These are phyloP conservation scores for Entomortierella chlamydospora DNA, from an alignment of 192 early-diverging fungal species.

Conservation along the genomic window DNA sequence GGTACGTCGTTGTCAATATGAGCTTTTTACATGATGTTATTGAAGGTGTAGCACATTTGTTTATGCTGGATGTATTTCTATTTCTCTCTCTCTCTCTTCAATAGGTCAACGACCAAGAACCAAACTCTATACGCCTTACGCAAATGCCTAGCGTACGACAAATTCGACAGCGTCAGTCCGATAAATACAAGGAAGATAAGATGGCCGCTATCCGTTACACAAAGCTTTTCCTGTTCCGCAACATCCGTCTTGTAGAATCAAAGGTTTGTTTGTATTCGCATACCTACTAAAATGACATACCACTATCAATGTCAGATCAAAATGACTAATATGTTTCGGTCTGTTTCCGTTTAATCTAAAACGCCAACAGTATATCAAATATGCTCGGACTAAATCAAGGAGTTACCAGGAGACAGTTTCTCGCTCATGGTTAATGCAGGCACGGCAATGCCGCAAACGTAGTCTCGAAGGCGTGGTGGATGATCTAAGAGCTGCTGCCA, in stretches of 20 bases:
- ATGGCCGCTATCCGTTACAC: slow-evolving; percentile 43
- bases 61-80: neutral
- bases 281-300: no score
- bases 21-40: no score
- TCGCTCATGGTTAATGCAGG: slow-evolving; percentile 20
- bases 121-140: slow-evolving; percentile 10
- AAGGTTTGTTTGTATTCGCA: slow-evolving; percentile 14
- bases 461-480: slow-evolving; percentile 41
- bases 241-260: slow-evolving; percentile 37
- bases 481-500: slow-evolving; percentile 9
- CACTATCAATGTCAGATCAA: no score
- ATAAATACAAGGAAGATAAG: slow-evolving; percentile 47
- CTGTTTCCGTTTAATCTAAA: no score
- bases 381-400: slow-evolving; percentile 48
- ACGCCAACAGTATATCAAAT: slow-evolving; percentile 52
- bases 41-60: no score
- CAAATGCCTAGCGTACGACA: slow-evolving; percentile 40
- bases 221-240: slow-evolving; percentile 42
- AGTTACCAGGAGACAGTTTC: slow-evolving; percentile 40
- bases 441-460: slow-evolving; percentile 41
- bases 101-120: slow-evolving; percentile 25
- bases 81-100: neutral
- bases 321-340: no score
- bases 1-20: no score
- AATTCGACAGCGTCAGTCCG: slow-evolving; percentile 44